A percentile compares a stretch with the other conserved stretches of the same genome.
Evolutionary conservation across 805 yeast genomes (phyloP).

Genomic region (Jamesozyma gamospora): DNA sequence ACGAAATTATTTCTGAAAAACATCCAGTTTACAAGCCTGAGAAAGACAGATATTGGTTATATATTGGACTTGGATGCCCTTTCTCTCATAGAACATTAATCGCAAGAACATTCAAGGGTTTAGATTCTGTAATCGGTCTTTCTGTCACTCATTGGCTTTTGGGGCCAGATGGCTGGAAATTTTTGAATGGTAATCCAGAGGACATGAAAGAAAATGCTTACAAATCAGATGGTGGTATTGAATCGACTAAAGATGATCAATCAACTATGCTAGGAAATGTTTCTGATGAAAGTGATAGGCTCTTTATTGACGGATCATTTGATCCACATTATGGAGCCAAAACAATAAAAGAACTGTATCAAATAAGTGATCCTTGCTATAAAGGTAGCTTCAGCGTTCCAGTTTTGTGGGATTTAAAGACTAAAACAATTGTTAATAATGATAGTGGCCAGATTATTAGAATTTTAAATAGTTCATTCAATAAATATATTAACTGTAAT

Average conservation of each 20-base stretch:
- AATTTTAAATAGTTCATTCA: slow-evolving; percentile 67
- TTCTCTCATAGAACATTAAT: slow-evolving; percentile 86
- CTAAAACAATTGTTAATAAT: slow-evolving; percentile 75
- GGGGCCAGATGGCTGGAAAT: slow-evolving; percentile 86
- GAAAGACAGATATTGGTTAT: slow-evolving; percentile 71
- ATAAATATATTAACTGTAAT: slow-evolving; percentile 23
- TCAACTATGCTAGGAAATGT: slow-evolving; percentile 11
- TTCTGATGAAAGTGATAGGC: slow-evolving; percentile 13
- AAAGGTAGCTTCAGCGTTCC: slow-evolving; percentile 85
- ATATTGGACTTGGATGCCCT: slow-evolving; percentile 87
- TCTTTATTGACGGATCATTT: slow-evolving; percentile 33
- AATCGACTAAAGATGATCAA: slow-evolving; percentile 8
- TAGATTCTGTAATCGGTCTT: slow-evolving; percentile 46
- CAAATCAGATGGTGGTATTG: slow-evolving; percentile 16
- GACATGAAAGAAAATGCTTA: slow-evolving; percentile 8
- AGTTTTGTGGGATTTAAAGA: slow-evolving; percentile 81
- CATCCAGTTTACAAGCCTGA: slow-evolving; percentile 65
- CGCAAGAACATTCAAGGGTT: slow-evolving; percentile 62
- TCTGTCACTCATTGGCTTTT: slow-evolving; percentile 86
- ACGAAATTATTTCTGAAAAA: slow-evolving; percentile 1
- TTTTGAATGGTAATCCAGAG: slow-evolving; percentile 24
- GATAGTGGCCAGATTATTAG: slow-evolving; percentile 86
- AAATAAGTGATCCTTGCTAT: slow-evolving; percentile 64
- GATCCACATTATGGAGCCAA: slow-evolving; percentile 52
- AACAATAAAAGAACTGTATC: slow-evolving; percentile 62